These are phyloP conservation scores for Apiospora koreana DNA, from an alignment of 2,329 filamentous ascomycete genomes.

Conservation along the genomic window DNA sequence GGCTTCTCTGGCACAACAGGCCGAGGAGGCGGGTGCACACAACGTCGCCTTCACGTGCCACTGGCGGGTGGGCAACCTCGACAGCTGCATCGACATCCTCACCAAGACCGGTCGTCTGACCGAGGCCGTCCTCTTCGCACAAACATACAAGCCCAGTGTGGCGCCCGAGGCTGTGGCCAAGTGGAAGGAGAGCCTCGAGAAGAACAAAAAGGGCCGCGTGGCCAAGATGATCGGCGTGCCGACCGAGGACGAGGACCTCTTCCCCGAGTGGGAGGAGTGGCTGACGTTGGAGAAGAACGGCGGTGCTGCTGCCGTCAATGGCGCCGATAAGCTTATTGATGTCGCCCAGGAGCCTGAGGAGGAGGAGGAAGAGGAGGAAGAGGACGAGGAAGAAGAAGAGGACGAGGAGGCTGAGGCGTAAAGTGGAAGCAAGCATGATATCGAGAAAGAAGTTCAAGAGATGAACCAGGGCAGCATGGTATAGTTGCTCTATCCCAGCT, in stretches of 20 bases:
- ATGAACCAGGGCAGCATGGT: neutral
- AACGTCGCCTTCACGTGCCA: slow-evolving; percentile 91
- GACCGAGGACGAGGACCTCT: slow-evolving; percentile 81
- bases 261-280: slow-evolving; percentile 96
- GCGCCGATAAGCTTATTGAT: slow-evolving; percentile 28
- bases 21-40: slow-evolving; percentile 75
- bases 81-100: slow-evolving; percentile 79
- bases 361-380: slow-evolving; percentile 25
- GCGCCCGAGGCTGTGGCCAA: slow-evolving; percentile 66
- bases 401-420: slow-evolving; percentile 17
- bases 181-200: slow-evolving; percentile 86
- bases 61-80: slow-evolving; percentile 84
- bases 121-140: slow-evolving; percentile 88
- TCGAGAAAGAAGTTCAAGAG: neutral
- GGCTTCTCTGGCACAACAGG: slow-evolving; percentile 69
- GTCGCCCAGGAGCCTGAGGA: slow-evolving; percentile 22
- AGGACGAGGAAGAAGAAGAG: slow-evolving; percentile 23
- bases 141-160: slow-evolving; percentile 90
- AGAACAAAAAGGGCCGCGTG: slow-evolving; percentile 81
- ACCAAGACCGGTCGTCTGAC: slow-evolving; percentile 76
- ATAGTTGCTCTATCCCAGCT: neutral
- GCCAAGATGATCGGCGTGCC: slow-evolving; percentile 82
- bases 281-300: slow-evolving; percentile 77
- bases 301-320: slow-evolving; percentile 39
- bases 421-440: neutral